Conservation (phyloP, 495 filamentous ascomycete genomes). For the Podospora australis region DNA sequence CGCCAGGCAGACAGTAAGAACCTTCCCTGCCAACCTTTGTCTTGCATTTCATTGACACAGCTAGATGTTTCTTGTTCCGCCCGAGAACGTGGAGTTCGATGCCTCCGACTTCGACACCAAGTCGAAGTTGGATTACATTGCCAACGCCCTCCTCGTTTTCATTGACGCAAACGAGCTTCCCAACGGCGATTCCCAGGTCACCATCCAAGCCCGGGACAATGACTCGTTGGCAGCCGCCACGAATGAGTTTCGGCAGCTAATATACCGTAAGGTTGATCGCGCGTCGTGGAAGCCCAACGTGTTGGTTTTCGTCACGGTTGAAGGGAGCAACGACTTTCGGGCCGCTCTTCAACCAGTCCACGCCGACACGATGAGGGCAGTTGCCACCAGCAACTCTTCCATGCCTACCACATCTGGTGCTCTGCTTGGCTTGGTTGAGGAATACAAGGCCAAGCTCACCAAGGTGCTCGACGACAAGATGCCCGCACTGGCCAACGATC, state of each 20-base stretch:
- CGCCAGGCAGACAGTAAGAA: too few species aligned
- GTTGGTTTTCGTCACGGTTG: background rate
- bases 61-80: background rate
- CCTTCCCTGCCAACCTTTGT: too few species aligned
- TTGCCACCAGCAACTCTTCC: background rate
- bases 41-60: too few species aligned
- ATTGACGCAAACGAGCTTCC: constrained; percentile 11
- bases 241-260: background rate
- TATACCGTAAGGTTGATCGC: background rate
- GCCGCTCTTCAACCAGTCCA: background rate
- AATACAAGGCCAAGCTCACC: constrained; percentile 10
- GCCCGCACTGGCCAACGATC: constrained; percentile 5
- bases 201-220: constrained; percentile 4
- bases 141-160: constrained; percentile 6
- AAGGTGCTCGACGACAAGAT: background rate
- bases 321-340: background rate
- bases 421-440: too few species aligned
- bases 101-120: constrained; percentile 7
- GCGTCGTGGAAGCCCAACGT: background rate
- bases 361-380: too few species aligned
- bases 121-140: background rate
- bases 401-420: background rate
- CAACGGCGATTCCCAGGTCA: constrained; percentile 1
- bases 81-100: constrained; percentile 14
- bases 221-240: background rate